phyloP scores from a whole-genome alignment of 192 early-diverging fungal genomes.

The Coemansia sp. region DNA sequence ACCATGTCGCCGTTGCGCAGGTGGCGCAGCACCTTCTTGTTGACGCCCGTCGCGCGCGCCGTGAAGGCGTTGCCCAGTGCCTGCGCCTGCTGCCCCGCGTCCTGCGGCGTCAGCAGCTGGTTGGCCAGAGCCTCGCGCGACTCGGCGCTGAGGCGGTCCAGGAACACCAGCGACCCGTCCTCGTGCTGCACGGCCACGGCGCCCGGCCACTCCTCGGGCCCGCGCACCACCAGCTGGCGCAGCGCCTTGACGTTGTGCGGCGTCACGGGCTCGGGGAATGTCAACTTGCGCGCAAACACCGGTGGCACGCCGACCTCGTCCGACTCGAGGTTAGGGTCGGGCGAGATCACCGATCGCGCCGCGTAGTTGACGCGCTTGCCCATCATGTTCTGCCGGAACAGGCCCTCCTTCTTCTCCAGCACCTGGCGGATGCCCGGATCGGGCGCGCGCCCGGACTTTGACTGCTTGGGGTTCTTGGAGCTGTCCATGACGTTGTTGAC shows the following conservation, averaged over 20 bases:
- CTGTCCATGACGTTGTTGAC: slow-evolving; percentile 96
- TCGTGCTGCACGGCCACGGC: slow-evolving; percentile 94
- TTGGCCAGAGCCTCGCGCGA: slow-evolving; percentile 96
- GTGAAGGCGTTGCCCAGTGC: slow-evolving; percentile 59
- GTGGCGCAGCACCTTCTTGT: slow-evolving; percentile 98
- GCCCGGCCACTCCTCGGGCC: slow-evolving; percentile 95
- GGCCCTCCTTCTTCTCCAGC: slow-evolving; percentile 98
- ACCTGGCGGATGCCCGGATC: slow-evolving; percentile 95
- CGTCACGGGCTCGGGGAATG: slow-evolving; percentile 98
- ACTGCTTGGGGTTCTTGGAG: slow-evolving; percentile 76
- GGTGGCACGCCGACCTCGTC: slow-evolving; percentile 98
- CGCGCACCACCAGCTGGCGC: slow-evolving; percentile 92
- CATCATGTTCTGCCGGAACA: slow-evolving; percentile 99
- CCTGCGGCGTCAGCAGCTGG: slow-evolving; percentile 81
- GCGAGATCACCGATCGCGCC: slow-evolving; percentile 96
- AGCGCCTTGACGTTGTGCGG: slow-evolving; percentile 93
- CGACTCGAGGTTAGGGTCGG: slow-evolving; percentile 97
- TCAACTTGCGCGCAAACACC: slow-evolving; percentile 92
- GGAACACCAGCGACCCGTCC: slow-evolving; percentile 85
- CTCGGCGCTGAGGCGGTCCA: slow-evolving; percentile 80
- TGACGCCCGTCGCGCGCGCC: slow-evolving; percentile 68
- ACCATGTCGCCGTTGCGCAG: slow-evolving; percentile 97
- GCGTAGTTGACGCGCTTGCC: slow-evolving; percentile 99
- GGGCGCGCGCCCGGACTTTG: slow-evolving; percentile 63
- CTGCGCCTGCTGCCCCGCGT: slow-evolving; percentile 50